Base-by-base conservation (phyloP, 1,284 basidiomycete species). In the Calocybe gambosa region DNA sequence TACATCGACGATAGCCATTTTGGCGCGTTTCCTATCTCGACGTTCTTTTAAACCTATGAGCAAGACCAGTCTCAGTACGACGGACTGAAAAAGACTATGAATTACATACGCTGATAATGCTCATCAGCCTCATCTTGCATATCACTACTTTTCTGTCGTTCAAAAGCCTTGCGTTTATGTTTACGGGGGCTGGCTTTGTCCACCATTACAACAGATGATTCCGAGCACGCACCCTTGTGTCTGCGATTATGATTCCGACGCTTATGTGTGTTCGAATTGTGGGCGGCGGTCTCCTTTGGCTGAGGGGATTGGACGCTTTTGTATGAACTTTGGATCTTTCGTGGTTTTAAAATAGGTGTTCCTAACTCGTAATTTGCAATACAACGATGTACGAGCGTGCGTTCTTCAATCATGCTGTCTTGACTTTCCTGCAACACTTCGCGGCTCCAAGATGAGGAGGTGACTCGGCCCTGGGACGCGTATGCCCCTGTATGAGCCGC, bases 261-360 rank as follows among this genome's bases (percentile, higher is more conserved):
- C 13, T 34, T 16, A n/a, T 15, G 3, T 13, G 15, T 3, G 8
- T 16, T 15, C 31, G 31, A 16, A 5, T 20, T 33, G 7, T 19
- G n/a, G n/a, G n/a, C 19, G 1, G 25, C 8, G 23, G 28, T 18
- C 1, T 23, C 33, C 13, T 41, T 43, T 10, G 10, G 16, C 0
- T 19, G 18, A 2, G 43, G 6, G 1, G 9, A 19, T 29, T 45
- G 28, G 10, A 20, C 19, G 3, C 12, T 40, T 20, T 39, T 16
- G 36, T 15, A 12, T 5, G 25, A 13, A 19, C 28, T 50, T 23
- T 41, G 41, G 35, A 40, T 23, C 21, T 59, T 56, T 12, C 81
- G 70, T 34, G 80, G 67, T 51, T 71, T 77, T 39, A 83, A 63
- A n/a, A 82, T 58, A 8, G 80, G 81, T 2, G 80, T 83, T 25